A percentile compares a stretch with the other conserved stretches of the same genome.
These are phyloP conservation scores for Leptodermis oblonga DNA, from an alignment of 257 asterid genomes.

Conservation along the genomic window DNA sequence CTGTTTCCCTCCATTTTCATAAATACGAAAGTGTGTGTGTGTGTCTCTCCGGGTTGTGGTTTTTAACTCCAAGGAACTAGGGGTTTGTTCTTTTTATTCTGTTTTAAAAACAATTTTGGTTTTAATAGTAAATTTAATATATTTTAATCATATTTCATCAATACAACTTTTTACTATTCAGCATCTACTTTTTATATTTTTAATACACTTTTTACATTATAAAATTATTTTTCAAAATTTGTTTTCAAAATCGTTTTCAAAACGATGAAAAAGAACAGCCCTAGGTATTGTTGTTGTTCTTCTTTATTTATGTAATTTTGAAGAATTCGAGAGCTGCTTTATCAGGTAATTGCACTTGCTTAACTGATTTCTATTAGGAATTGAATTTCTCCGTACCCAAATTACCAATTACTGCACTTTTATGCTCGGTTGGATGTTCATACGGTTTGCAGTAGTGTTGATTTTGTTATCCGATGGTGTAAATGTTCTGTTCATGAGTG, in stretches of 20 bases:
- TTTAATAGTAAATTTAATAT: no score
- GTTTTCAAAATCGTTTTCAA: no score
- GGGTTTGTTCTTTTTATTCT: no score
- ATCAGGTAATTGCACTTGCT: neutral
- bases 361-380: neutral
- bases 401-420: neutral
- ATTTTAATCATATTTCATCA: no score
- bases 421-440: neutral
- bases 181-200: no score
- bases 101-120: no score
- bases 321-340: neutral
- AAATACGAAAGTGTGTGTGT: neutral
- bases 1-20: constrained; percentile 1
- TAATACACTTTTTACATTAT: no score
- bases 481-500: neutral
- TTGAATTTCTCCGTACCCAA: neutral
- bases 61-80: neutral
- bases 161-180: no score
- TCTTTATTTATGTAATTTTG: neutral
- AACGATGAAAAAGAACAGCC: no score
- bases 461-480: neutral
- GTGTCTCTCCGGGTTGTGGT: no score
- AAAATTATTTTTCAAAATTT: no score
- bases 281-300: no score
- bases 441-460: neutral